A percentile compares a stretch with the other conserved stretches of the same genome.
Conservation (phyloP, 2,329 filamentous ascomycete species). For the Orbilia quercus region DNA sequence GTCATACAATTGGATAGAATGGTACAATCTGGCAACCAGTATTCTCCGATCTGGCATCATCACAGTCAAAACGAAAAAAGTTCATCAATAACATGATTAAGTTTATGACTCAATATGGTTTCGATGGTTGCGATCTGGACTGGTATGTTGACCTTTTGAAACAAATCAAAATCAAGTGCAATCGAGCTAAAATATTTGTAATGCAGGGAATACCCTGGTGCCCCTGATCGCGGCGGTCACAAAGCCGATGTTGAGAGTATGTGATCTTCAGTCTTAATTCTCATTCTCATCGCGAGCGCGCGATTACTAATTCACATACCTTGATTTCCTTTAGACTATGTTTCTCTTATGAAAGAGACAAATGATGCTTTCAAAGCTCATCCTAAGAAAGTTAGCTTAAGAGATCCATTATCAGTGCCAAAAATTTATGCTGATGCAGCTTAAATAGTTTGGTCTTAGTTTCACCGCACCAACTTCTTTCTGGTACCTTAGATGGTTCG, state of each 20-base stretch:
- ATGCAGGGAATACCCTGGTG: conserved; percentile 55
- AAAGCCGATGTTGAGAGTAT: conserved; percentile 37
- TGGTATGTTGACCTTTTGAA: no score
- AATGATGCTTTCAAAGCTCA: no score
- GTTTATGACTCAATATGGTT: conserved; percentile 65
- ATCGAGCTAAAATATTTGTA: conserved; percentile 55
- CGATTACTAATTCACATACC: no score
- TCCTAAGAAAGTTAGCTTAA: no score
- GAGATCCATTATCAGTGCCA: no score
- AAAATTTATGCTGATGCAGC: conserved; percentile 16
- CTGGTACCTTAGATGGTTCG: conserved; percentile 56
- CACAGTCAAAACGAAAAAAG: conserved; percentile 59
- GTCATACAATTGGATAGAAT: no score
- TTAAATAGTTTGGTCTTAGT: conserved; percentile 33
- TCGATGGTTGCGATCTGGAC: conserved; percentile 65
- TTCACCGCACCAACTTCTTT: conserved; percentile 54
- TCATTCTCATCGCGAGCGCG: no score
- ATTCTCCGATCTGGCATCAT: conserved; percentile 61
- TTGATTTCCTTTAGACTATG: no score
- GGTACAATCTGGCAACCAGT: no score
- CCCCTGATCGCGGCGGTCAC: conserved; percentile 51
- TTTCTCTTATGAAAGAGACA: no score
- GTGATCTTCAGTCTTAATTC: no score
- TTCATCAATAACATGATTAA: conserved; percentile 63
- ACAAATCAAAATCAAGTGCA: no score